phyloP scores from a whole-genome alignment of 306 rosid species.

The Benincasa hispida region DNA sequence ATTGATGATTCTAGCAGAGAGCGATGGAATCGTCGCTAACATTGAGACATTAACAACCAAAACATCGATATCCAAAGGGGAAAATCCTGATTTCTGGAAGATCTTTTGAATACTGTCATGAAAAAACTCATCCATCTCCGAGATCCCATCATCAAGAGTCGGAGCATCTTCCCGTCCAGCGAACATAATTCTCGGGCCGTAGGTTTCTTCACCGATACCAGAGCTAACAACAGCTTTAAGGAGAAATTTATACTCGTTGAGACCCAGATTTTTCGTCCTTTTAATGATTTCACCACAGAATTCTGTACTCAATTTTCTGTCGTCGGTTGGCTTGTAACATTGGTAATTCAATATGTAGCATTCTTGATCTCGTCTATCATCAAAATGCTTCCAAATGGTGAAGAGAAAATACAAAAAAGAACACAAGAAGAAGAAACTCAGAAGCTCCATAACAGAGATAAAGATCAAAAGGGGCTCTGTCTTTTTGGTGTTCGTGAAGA shows the following conservation, averaged over 20 bases:
- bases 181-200: constrained; percentile 63
- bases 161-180: constrained; percentile 46
- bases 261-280: constrained; percentile 45
- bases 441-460: constrained; percentile 34
- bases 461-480: background rate
- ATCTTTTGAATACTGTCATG: constrained; percentile 41
- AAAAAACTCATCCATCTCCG: constrained; percentile 82
- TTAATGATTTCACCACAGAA: constrained; percentile 40
- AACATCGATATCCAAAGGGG: constrained; percentile 55
- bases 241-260: constrained; percentile 59
- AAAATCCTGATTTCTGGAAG: constrained; percentile 31
- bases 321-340: constrained; percentile 64
- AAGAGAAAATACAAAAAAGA: constrained; percentile 28
- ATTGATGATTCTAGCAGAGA: constrained; percentile 46
- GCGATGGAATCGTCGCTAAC: constrained; percentile 46
- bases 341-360: constrained; percentile 70
- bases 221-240: constrained; percentile 83
- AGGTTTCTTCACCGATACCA: constrained; percentile 86
- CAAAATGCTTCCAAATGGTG: constrained; percentile 39
- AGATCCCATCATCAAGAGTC: constrained; percentile 28
- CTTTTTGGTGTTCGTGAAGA: background rate
- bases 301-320: constrained; percentile 47
- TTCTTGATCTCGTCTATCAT: constrained; percentile 32
- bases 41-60: constrained; percentile 81
- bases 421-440: constrained; percentile 20